These are phyloP conservation scores for Neoconidiobolus thromboides DNA, from an alignment of 371 early-diverging fungal genomes.

Conservation along the genomic window DNA sequence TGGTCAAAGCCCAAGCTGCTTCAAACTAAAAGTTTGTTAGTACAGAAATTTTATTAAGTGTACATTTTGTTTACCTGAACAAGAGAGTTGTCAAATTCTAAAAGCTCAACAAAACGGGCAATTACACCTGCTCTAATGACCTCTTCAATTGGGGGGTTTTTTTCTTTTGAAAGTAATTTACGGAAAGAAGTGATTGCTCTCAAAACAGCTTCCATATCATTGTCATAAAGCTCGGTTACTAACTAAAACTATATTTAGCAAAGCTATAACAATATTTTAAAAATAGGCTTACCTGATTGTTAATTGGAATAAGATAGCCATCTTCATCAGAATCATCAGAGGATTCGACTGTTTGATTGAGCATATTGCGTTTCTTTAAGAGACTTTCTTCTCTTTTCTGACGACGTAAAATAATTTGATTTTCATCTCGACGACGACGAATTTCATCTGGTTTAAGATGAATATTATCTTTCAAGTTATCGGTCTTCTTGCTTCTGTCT, in stretches of 20 bases:
- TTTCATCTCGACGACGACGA: constrained; percentile 81
- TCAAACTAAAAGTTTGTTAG: constrained; percentile 58
- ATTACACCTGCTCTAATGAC: constrained; percentile 90
- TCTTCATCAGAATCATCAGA: constrained; percentile 57
- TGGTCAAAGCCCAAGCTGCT: constrained; percentile 99
- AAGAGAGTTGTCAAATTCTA: constrained; percentile 51
- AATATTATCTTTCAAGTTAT: constrained; percentile 45
- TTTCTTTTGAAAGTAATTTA: constrained; percentile 93
- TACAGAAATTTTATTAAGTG: constrained; percentile 1
- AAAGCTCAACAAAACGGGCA: constrained; percentile 89
- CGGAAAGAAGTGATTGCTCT: constrained; percentile 84
- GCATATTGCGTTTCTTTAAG: constrained; percentile 80
- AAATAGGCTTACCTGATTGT: constrained; percentile 22
- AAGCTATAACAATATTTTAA: not conserved
- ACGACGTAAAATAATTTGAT: constrained; percentile 84
- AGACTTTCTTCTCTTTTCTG: constrained; percentile 89
- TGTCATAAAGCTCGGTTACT: not conserved
- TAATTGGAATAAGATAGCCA: constrained; percentile 9
- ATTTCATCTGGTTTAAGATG: constrained; percentile 80
- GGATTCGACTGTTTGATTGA: constrained; percentile 24
- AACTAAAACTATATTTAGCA: not conserved
- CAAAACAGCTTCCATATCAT: constrained; percentile 44
- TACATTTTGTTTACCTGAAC: constrained; percentile 49
- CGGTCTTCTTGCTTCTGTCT: no score
- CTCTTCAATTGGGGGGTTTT: constrained; percentile 94